Base-by-base conservation (phyloP, 2,329 filamentous ascomycete species). In the Leptodontidium sp. region DNA sequence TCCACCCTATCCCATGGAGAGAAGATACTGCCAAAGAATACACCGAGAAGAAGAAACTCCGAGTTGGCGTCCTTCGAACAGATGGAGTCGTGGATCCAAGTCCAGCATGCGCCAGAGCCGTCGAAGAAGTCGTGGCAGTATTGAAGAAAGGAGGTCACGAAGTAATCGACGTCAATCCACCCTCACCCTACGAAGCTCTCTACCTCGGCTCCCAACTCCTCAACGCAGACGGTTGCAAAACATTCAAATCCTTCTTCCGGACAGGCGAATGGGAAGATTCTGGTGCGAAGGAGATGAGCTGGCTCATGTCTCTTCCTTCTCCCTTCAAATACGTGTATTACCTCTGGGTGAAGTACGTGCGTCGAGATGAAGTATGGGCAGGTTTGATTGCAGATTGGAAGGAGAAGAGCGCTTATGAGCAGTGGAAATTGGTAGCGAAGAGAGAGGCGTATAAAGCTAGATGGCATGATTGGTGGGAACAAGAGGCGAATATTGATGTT, bases 391-490 rank as follows among this genome's bases (percentile, higher is more conserved):
- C 86, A 53, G 84, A 90, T 75, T 97, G 93, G 87, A 86, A 89
- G 64, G 86, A 88, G 65, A 94, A 94, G 81, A 89, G 86, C 12
- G 90, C 91, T 1, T 88, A 86, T 70, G 90, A 97, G 80, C 91
- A 95, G 77, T 98, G 93, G 93, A 86, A 92, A 74, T 86, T 96
- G 62, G 93, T 95, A 4, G 85, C 87, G 1, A 86, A 89, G 80
- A 88, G 94, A 29, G 95, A 98, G 81, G 84, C 85, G 0, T 97
- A 93, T 83, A 91, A 93, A 73, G 86, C 86, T 15, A 85, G 83
- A 64, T 98, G 93, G 89, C 94, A 93, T 78, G 87, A 91, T 26
- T 98, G 93, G 92, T 97, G 93, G 93, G 87, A 93, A 70, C 87
- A 93, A 69, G 82, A 85, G 12, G 86, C 87, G 47, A 83, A 89